A percentile compares a stretch with the other conserved stretches of the same genome.
These are phyloP conservation scores for Atractiella rhizophila DNA, from an alignment of 768 basidiomycete genomes.

Conservation along the genomic window DNA sequence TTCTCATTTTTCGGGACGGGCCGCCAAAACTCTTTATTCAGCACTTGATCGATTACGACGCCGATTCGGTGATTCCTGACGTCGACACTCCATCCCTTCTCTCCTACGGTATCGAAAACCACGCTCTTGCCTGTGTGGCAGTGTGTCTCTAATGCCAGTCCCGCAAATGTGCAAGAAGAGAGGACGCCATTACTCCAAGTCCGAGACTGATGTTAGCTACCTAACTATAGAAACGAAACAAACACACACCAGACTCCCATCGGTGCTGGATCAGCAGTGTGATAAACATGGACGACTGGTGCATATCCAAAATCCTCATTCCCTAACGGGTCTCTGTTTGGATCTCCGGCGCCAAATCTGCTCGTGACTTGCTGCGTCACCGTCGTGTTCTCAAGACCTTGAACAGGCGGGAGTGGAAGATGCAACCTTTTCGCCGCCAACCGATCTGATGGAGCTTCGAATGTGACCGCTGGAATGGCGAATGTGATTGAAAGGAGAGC, in stretches of 20 bases:
- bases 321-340: too few species aligned
- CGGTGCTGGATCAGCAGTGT: slow-evolving; percentile 87
- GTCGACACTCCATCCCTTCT: slow-evolving; percentile 57
- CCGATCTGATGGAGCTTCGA: slow-evolving; percentile 70
- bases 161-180: slow-evolving; percentile 53
- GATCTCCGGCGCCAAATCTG: too few species aligned
- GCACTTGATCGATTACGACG: slow-evolving; percentile 12
- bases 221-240: too few species aligned
- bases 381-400: too few species aligned
- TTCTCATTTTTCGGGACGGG: too few species aligned
- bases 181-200: slow-evolving; percentile 39
- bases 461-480: slow-evolving; percentile 71
- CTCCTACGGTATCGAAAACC: slow-evolving; percentile 60
- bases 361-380: too few species aligned
- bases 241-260: slow-evolving; percentile 1
- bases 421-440: slow-evolving; percentile 56
- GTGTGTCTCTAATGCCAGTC: slow-evolving; percentile 62
- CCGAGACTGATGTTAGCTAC: background rate
- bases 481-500: slow-evolving; percentile 68
- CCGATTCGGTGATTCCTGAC: slow-evolving; percentile 28
- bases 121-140: slow-evolving; percentile 70
- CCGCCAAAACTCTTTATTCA: too few species aligned
- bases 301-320: slow-evolving; percentile 5
- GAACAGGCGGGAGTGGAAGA: slow-evolving; percentile 67
- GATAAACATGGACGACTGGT: slow-evolving; percentile 52